Conservation (phyloP, 129 eudicot species). For the Cynara cardunculus region DNA sequence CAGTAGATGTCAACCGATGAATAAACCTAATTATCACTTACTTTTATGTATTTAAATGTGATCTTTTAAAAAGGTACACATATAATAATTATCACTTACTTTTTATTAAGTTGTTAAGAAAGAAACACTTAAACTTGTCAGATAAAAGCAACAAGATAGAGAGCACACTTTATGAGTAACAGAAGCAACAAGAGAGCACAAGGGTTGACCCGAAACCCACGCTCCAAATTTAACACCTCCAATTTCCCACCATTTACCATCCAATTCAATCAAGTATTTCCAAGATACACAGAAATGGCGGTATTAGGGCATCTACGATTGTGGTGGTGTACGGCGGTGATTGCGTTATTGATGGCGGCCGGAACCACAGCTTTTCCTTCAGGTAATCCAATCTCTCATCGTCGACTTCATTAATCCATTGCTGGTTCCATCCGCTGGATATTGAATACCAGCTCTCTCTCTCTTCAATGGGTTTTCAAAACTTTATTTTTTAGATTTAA, state of each 20-base stretch:
- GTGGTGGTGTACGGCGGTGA: constrained; percentile 34
- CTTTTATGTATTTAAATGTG: too few species aligned
- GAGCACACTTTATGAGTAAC: constrained; percentile 20
- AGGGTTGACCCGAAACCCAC: constrained; percentile 27
- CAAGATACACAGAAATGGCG: not conserved
- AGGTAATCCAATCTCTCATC: constrained; percentile 25
- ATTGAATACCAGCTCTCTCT: too few species aligned
- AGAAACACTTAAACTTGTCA: too few species aligned
- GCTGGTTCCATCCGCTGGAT: too few species aligned
- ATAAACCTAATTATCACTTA: too few species aligned
- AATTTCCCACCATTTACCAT: not conserved
- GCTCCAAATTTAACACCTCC: not conserved
- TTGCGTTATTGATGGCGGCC: constrained; percentile 29
- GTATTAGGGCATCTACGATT: not conserved
- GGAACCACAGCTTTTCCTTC: constrained; percentile 24
- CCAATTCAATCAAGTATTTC: not conserved
- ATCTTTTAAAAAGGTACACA: too few species aligned
- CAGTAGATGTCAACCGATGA: too few species aligned
- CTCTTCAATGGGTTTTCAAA: not conserved
- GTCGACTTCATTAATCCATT: not conserved
- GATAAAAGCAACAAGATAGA: not conserved
- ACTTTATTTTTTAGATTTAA: not conserved
- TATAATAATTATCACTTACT: too few species aligned
- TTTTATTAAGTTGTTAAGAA: too few species aligned
- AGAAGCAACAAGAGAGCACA: constrained; percentile 22